Evolutionary conservation across 305 asterid genomes (phyloP), one percentile per base, ranked within the genome.

Genomic region (Solanum hybrid): DNA sequence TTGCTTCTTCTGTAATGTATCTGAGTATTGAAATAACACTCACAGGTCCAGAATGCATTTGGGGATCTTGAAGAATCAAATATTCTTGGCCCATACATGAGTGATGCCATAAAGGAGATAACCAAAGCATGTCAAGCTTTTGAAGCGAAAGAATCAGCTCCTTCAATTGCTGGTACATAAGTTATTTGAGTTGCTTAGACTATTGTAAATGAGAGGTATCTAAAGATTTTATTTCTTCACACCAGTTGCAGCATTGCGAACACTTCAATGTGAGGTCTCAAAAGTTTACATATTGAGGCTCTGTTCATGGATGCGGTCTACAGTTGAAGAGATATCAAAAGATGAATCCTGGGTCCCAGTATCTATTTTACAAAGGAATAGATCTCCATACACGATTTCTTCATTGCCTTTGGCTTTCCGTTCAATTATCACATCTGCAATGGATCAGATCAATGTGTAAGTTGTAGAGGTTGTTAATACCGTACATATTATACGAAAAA

Each of bases 251-350:
- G 96, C 94, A 89, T 89, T 97, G 94, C 94, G 97, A 91, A 85
- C 93, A 37, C 98, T 96, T 90, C 98, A 95, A 91, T 95, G 94
- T 85, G 98, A 97, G 93, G 92, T 95, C 89, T 95, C 99, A 73
- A 97, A 95, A 91, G 92, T 95, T 91, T 97, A 95, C 92, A 94
- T 96, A 92, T 88, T 93, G 89, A 95, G 99, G 95, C 96, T 97
- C 73, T 95, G 99, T 93, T 95, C 99, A 73, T 97, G 99, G 99
- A 97, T 97, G 99, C 96, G 97, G 80, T 90, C 95, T 89, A 94
- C 98, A 89, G 92, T 95, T 64, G 98, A 96, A 88, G 99, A 96
- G 93, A 94, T 97, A 93, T 93, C 98, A 31, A 96, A 93, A 91
- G 96, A 94, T 89, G 99, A 97, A 93, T 91, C 98, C 79, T 97